These are phyloP conservation scores for Mortierella sp. DNA, from an alignment of 371 early-diverging fungal genomes.

Conservation along the genomic window DNA sequence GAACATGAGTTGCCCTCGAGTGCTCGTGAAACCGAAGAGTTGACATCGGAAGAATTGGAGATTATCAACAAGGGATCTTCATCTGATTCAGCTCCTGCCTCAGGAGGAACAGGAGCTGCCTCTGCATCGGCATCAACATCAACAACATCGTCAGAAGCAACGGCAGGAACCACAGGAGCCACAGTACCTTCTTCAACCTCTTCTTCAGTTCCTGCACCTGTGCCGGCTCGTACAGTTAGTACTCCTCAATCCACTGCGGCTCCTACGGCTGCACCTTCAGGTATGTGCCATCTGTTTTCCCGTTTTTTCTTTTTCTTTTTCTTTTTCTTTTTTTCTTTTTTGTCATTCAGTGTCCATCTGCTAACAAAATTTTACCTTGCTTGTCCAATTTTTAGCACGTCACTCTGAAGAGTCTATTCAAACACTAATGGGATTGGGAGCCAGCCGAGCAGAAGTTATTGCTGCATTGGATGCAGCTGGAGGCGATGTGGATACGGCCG, in stretches of 20 bases:
- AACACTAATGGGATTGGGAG: slow-evolving; percentile 71
- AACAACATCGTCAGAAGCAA: too few species aligned
- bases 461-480: slow-evolving; percentile 81
- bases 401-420: slow-evolving; percentile 66
- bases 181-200: background rate
- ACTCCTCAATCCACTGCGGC: slow-evolving; percentile 10
- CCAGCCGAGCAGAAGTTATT: slow-evolving; percentile 77
- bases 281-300: slow-evolving; percentile 18
- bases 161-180: background rate
- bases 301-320: background rate
- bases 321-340: slow-evolving; percentile 4
- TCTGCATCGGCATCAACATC: slow-evolving; percentile 52
- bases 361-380: background rate
- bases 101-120: slow-evolving; percentile 45
- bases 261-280: slow-evolving; percentile 24
- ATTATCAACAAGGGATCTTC: slow-evolving; percentile 9
- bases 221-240: slow-evolving; percentile 14
- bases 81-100: slow-evolving; percentile 54
- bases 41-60: slow-evolving; percentile 38
- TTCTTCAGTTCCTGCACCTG: slow-evolving; percentile 4
- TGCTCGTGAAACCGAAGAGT: slow-evolving; percentile 29
- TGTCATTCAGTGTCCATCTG: background rate
- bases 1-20: slow-evolving; percentile 88
- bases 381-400: too few species aligned
- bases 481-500: slow-evolving; percentile 91